Evolutionary conservation across 768 basidiomycete species (phyloP), one percentile per base, ranked within the genome.

Genomic region (Tulasnella calospora): DNA sequence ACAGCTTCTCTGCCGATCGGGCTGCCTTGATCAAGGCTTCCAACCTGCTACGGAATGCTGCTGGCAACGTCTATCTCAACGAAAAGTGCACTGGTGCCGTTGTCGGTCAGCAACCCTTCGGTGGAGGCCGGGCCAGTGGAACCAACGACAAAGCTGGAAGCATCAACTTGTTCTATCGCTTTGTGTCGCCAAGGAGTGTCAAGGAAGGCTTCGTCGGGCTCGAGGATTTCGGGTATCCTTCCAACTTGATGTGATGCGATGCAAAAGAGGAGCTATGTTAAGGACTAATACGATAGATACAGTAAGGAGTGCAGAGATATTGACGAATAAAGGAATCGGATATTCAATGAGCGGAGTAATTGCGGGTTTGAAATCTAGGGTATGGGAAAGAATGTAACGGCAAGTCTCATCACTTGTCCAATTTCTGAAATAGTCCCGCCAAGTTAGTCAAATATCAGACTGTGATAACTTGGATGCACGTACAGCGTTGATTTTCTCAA

Each of bases 101-200:
- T 72, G 95, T 99, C 46, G 97, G 96, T 12, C 96, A 98, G 84
- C 96, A 99, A 85, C 97, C 98, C 15, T 99, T 99, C 83, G 98
- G 98, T 71, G 98, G 98, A 40, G 94, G 91, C 2, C 90, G 96
- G 47, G 93, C 89, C 41, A 94, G 93, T 83, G 97, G 98, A 38
- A 99, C 97, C 80, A 99, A 99, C 87, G 98, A 99, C 85, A 99
- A 99, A 86, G 95, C 96, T 0, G 98, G 93, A 33, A 94, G 93
- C 80, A 89, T 94, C 80, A 87, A 84, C 72, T 89, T 92, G 82
- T 92, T 90, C 85, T 90, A 90, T 85, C 88, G 96, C 77, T 95
- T 96, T 85, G 90, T 97, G 79, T 91, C 91, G 77, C 91, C 94
- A 74, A 88, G 98, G 83, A 95, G 92, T 81, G 95, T 99, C 88